A percentile compares a stretch with the other conserved stretches of the same genome.
Conservation (phyloP, 2,329 filamentous ascomycete species). For the Aplosporella prunicola region DNA sequence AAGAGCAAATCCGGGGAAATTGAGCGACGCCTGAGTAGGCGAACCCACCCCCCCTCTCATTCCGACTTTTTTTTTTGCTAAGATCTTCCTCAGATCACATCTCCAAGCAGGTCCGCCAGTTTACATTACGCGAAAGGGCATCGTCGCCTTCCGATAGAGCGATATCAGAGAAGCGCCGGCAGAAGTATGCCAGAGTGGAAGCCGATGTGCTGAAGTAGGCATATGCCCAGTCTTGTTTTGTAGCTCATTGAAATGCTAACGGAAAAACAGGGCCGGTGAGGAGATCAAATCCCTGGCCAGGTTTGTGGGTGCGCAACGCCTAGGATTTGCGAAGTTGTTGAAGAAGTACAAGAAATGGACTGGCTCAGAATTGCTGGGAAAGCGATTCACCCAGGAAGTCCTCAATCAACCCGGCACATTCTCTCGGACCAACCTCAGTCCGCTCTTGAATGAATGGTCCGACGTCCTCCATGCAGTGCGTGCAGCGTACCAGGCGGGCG, state of each 20-base stretch:
- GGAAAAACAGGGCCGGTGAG: constrained; percentile 51
- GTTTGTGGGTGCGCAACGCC: constrained; percentile 63
- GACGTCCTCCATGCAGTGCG: constrained; percentile 37
- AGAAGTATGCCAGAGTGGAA: constrained; percentile 42
- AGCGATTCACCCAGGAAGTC: constrained; percentile 58
- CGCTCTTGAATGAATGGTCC: constrained; percentile 41
- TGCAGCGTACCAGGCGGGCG: constrained; percentile 32
- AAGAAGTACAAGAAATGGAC: constrained; percentile 92
- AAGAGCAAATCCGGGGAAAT: constrained; percentile 74
- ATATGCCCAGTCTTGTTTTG: not conserved
- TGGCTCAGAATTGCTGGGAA: constrained; percentile 54
- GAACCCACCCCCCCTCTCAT: constrained; percentile 13
- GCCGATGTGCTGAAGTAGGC: constrained; percentile 38
- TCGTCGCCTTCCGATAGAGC: constrained; percentile 9
- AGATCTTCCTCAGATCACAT: constrained; percentile 23
- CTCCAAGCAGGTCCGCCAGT: constrained; percentile 28
- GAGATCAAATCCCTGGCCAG: constrained; percentile 62
- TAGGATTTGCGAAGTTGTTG: constrained; percentile 71
- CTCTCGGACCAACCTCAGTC: constrained; percentile 54
- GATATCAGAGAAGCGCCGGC: constrained; percentile 37
- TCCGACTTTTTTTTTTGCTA: constrained; percentile 7
- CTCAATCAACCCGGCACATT: constrained; percentile 61
- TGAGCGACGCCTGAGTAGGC: constrained; percentile 55
- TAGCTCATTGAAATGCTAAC: too few species aligned
- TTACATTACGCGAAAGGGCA: constrained; percentile 16